A percentile compares a stretch with the other conserved stretches of the same genome.
These are phyloP conservation scores for Yarrowia galli DNA, from an alignment of 1,139 yeast species.

Conservation along the genomic window DNA sequence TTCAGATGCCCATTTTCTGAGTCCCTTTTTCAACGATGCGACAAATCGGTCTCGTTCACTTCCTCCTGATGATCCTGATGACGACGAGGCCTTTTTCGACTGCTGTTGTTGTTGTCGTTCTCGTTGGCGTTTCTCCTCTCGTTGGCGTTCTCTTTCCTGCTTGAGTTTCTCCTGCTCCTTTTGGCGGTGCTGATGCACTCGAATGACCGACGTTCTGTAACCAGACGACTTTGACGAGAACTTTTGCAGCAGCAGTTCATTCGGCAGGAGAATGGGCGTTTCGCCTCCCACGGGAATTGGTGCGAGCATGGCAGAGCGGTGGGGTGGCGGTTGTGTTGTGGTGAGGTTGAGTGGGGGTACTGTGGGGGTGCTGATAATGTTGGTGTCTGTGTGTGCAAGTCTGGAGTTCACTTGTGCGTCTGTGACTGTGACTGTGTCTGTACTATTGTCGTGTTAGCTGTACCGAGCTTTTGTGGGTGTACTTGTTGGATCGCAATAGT, in stretches of 20 bases:
- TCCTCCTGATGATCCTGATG: not conserved
- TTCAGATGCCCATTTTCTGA: conserved; percentile 9
- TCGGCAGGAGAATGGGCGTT: conserved; percentile 48
- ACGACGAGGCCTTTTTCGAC: not conserved
- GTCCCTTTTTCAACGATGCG: conserved; percentile 23
- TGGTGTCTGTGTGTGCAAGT: no score
- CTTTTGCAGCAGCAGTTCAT: conserved; percentile 48
- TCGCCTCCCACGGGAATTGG: conserved; percentile 41
- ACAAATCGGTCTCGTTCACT: conserved; percentile 25
- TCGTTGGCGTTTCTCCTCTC: conserved; percentile 14
- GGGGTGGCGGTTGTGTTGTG: not conserved
- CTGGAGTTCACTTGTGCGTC: no score
- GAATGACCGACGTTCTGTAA: conserved; percentile 42
- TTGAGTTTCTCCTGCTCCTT: conserved; percentile 19
- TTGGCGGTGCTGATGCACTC: conserved; percentile 41
- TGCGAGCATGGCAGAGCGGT: not conserved
- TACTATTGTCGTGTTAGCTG: no score
- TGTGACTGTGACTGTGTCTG: not conserved
- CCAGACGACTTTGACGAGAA: conserved; percentile 44
- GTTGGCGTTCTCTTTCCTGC: conserved; percentile 25
- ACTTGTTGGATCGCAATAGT: no score
- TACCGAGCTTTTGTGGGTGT: no score
- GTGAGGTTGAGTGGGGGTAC: not conserved
- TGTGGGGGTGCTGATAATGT: not conserved
- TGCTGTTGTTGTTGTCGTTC: not conserved